A percentile compares a stretch with the other conserved stretches of the same genome.
These are phyloP conservation scores for Colletotrichum neosansevieriae DNA, from an alignment of 2,329 filamentous ascomycete species.

Conservation along the genomic window DNA sequence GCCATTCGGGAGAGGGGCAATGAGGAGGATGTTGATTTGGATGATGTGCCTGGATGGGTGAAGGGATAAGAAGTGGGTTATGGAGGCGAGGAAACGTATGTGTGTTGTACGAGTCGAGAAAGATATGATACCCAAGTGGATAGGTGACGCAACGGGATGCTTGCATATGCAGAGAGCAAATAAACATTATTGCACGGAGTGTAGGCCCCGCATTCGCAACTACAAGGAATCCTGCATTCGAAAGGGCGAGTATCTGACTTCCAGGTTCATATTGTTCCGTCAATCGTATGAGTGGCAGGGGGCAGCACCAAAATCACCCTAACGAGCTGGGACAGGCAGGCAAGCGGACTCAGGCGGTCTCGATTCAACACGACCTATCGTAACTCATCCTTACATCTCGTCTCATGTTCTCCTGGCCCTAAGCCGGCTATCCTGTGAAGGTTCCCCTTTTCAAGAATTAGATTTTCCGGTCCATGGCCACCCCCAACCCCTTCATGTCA, in stretches of 20 bases:
- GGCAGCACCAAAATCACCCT: neutral
- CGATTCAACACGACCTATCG: constrained; percentile 4
- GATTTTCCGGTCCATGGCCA: constrained; percentile 30
- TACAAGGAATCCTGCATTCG: neutral
- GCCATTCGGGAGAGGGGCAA: constrained; percentile 73
- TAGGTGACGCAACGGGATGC: neutral
- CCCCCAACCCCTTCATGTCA: constrained; percentile 28
- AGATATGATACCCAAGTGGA: constrained; percentile 37
- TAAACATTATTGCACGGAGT: neutral
- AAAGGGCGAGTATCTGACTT: neutral
- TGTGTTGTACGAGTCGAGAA: neutral
- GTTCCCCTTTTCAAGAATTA: constrained; percentile 10
- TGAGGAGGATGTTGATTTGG: constrained; percentile 70
- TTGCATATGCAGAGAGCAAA: neutral
- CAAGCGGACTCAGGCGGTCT: neutral
- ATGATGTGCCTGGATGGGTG: constrained; percentile 82
- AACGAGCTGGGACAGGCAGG: neutral
- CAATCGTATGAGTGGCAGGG: constrained; percentile 10
- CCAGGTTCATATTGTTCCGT: constrained; percentile 12
- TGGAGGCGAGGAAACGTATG: neutral
- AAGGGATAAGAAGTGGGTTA: constrained; percentile 49
- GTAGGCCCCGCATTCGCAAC: neutral
- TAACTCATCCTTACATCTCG: constrained; percentile 13
- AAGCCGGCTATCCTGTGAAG: constrained; percentile 17
- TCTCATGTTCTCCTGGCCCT: neutral